A percentile compares a stretch with the other conserved stretches of the same genome.
Conservation (phyloP, 129 eudicot species). For the Smallanthus sonchifolius region DNA sequence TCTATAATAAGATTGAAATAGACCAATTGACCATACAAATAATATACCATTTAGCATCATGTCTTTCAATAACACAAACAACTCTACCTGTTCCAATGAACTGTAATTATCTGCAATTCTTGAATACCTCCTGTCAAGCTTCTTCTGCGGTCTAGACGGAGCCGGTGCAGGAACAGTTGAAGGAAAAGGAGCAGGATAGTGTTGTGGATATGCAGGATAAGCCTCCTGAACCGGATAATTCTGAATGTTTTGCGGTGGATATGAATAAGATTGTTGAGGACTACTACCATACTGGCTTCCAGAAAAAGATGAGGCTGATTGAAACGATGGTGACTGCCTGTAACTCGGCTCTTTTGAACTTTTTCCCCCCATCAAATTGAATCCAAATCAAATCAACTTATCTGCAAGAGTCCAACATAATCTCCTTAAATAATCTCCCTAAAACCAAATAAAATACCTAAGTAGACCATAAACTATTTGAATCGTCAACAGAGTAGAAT, state of each 20-base stretch:
- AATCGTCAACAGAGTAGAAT: slow-evolving; percentile 4
- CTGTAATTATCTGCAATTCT: slow-evolving; percentile 87
- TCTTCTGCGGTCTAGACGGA: slow-evolving; percentile 48
- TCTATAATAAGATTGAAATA: background rate
- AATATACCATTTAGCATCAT: background rate
- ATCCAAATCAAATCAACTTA: slow-evolving; percentile 14
- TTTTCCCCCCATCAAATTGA: slow-evolving; percentile 51
- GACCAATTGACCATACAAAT: background rate
- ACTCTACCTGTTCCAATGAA: slow-evolving; percentile 80
- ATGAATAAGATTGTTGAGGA: slow-evolving; percentile 36
- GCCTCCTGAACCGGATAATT: slow-evolving; percentile 52
- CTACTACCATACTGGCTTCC: slow-evolving; percentile 44
- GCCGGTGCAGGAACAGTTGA: slow-evolving; percentile 15
- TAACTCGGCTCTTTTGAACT: slow-evolving; percentile 49
- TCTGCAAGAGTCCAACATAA: slow-evolving; percentile 14
- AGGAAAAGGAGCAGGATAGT: slow-evolving; percentile 35
- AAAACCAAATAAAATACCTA: background rate
- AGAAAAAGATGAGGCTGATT: slow-evolving; percentile 43
- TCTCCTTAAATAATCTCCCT: background rate
- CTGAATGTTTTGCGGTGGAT: slow-evolving; percentile 39
- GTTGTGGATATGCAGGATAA: slow-evolving; percentile 49
- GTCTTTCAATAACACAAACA: background rate
- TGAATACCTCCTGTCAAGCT: slow-evolving; percentile 77
- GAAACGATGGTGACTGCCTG: slow-evolving; percentile 40
- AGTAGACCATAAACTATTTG: background rate